Evolutionary conservation across 768 basidiomycete genomes (phyloP).

Genomic region (Pulveroboletus ravenelii): DNA sequence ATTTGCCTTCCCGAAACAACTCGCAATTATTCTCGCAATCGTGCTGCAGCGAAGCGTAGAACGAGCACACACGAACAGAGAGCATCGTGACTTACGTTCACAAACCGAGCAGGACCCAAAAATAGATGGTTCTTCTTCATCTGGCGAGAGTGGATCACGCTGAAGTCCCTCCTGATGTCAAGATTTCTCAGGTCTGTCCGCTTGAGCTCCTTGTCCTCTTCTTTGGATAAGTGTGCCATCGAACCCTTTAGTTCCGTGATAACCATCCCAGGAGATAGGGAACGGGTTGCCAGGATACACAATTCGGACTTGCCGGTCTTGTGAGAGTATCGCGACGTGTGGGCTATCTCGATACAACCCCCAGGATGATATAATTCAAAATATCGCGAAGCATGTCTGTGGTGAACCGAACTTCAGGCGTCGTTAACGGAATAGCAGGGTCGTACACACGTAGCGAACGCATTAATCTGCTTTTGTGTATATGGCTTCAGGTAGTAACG

Average conservation of each 20-base stretch:
- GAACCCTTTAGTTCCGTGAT: conserved; percentile 87
- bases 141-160: conserved; percentile 86
- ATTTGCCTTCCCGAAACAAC: conserved; percentile 81
- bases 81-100: conserved; percentile 60
- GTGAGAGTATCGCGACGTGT: conserved; percentile 84
- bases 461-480: conserved; percentile 83
- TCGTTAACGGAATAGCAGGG: conserved; percentile 23
- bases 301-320: conserved; percentile 85
- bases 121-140: conserved; percentile 92
- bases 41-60: conserved; percentile 47
- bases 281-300: conserved; percentile 79
- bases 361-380: conserved; percentile 82
- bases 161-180: conserved; percentile 82
- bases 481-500: conserved; percentile 73
- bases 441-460: conserved; percentile 81
- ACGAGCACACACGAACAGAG: background rate
- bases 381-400: conserved; percentile 83
- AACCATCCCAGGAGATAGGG: conserved; percentile 61
- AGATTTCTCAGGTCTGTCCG: conserved; percentile 65
- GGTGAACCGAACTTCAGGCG: conserved; percentile 24
- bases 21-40: conserved; percentile 89
- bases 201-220: conserved; percentile 83
- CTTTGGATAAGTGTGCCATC: conserved; percentile 82
- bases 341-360: conserved; percentile 83
- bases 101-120: conserved; percentile 87